A percentile compares a stretch with the other conserved stretches of the same genome.
phyloP scores from a whole-genome alignment of 2,329 filamentous ascomycete genomes.

The Penicillium fuscoglaucum region DNA sequence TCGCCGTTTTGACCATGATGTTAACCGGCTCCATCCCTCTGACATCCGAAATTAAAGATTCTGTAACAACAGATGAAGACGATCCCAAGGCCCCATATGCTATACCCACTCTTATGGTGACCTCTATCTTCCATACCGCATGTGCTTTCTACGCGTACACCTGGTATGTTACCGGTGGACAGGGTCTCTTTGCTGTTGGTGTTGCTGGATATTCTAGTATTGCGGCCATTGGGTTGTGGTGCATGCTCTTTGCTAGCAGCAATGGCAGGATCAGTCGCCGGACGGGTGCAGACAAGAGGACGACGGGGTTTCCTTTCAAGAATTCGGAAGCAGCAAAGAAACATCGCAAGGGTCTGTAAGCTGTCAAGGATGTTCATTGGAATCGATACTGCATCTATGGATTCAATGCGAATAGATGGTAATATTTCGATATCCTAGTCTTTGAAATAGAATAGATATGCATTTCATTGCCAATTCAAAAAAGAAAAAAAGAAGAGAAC shows the following conservation, averaged over 20 bases:
- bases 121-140: constrained; percentile 64
- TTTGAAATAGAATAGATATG: neutral
- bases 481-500: neutral
- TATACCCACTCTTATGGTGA: constrained; percentile 64
- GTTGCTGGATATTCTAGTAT: constrained; percentile 58
- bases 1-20: constrained; percentile 65
- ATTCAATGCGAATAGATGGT: neutral
- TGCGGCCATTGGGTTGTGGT: constrained; percentile 66
- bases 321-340: constrained; percentile 60
- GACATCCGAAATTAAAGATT: constrained; percentile 48
- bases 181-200: constrained; percentile 62
- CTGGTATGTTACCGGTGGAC: constrained; percentile 58
- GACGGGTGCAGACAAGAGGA: constrained; percentile 68
- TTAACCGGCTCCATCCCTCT: constrained; percentile 71
- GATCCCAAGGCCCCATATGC: constrained; percentile 62
- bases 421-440: neutral
- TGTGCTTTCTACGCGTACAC: constrained; percentile 68
- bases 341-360: constrained; percentile 32
- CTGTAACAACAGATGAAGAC: constrained; percentile 45
- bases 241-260: constrained; percentile 58
- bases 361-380: neutral
- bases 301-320: constrained; percentile 64
- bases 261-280: constrained; percentile 59
- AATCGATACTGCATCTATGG: neutral
- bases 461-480: neutral